phyloP scores from a whole-genome alignment of 164 flowering plant species.

The Magnolia officinalis region DNA sequence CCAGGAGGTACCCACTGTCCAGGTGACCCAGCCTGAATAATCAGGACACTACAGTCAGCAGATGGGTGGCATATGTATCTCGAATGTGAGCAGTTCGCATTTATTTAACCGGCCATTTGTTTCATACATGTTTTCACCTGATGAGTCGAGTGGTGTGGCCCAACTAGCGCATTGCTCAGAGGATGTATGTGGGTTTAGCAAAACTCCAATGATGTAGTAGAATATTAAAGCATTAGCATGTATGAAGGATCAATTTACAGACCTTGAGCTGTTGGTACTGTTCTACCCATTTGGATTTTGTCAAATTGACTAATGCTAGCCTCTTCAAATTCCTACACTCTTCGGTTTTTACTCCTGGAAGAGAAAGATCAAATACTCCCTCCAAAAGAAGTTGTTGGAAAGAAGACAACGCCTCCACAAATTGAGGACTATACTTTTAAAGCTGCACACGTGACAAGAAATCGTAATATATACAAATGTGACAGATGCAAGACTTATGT shows the following conservation, averaged over 20 bases:
- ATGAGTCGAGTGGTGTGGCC: neutral
- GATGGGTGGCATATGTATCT: too few species aligned
- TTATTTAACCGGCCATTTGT: too few species aligned
- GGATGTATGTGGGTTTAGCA: neutral
- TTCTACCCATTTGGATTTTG: slow-evolving; percentile 79
- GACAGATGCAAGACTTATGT: neutral
- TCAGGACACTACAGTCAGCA: too few species aligned
- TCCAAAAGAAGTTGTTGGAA: slow-evolving; percentile 75
- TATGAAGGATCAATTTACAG: neutral
- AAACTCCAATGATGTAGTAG: neutral
- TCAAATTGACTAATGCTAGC: slow-evolving; percentile 46
- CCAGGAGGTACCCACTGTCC: too few species aligned
- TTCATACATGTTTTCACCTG: neutral
- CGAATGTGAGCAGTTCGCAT: too few species aligned
- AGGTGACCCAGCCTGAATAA: too few species aligned
- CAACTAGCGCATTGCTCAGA: neutral
- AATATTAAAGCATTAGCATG: neutral
- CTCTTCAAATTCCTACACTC: slow-evolving; percentile 60
- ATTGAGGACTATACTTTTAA: slow-evolving; percentile 58
- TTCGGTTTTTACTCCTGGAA: slow-evolving; percentile 41
- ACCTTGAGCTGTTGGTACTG: slow-evolving; percentile 63
- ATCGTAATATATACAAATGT: neutral
- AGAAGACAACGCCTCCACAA: slow-evolving; percentile 58
- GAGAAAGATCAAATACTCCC: slow-evolving; percentile 70
- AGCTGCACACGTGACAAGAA: slow-evolving; percentile 39